Evolutionary conservation across 768 basidiomycete species (phyloP), one percentile per base, ranked within the genome.

Genomic region (Panellus pusillus): DNA sequence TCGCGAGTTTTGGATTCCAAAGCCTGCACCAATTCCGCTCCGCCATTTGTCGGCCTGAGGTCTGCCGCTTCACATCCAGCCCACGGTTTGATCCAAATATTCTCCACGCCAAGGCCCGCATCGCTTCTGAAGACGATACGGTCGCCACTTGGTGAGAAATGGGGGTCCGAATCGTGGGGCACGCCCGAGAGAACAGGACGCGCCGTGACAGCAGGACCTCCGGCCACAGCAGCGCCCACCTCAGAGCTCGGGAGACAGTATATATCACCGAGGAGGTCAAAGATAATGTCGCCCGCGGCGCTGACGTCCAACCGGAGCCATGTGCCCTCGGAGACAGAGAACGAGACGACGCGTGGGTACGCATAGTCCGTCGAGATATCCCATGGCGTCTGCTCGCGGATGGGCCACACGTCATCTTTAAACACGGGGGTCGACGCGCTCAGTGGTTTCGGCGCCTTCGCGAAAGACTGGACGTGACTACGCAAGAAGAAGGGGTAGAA

Each of bases 351-450:
- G n/a, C 87, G 81, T 1, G 86, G 82, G 68, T 82, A 80, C n/a
- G 80, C 76, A 60, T 80, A 88, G 70, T 89, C 83, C 18, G 86
- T 87, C 18, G 87, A 88, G 55, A 89, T 89, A 63, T 89, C 87
- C 86, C 86, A 90, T 36, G 75, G 74, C 2, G 75, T 78, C 52
- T 76, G 80, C 27, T 73, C 70, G 31, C 85, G 84, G 20, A 86
- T 67, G 18, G 87, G 87, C 74, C 81, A 90, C 24, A 83, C 63
- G 15, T 57, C 24, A 62, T 79, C 78, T 53, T 73, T 51, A 76
- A 76, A 79, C 62, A 76, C 71, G 11, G 65, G 63, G 1, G 71
- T 71, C 1, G 52, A 3, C 32, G 32, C 32, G 32, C 32, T 75
- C 72, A 45, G 43, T 9, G 45, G 52, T 50, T 45, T 55, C n/a